Conservation (phyloP, 805 yeast genomes). For the Zygoascus flipseniorum region DNA sequence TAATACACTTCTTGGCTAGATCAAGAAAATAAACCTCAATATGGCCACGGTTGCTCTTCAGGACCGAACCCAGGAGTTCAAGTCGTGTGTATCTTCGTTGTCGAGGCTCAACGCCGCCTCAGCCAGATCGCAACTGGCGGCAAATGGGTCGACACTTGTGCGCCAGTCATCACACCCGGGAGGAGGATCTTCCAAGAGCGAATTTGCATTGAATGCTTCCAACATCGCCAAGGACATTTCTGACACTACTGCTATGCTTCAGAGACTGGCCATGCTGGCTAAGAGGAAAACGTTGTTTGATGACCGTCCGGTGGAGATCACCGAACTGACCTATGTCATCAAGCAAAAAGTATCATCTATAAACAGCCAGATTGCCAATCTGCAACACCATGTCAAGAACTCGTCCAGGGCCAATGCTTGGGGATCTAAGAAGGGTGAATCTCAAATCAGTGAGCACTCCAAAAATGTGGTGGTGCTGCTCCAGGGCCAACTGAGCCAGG, state of each 20-base stretch:
- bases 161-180: neutral
- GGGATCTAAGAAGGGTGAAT: slow-evolving; percentile 36
- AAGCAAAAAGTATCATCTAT: slow-evolving; percentile 78
- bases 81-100: slow-evolving; percentile 77
- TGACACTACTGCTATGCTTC: slow-evolving; percentile 70
- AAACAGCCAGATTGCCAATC: slow-evolving; percentile 57
- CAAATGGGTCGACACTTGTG: neutral
- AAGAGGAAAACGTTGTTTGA: slow-evolving; percentile 86
- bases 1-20: neutral
- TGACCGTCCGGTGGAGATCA: slow-evolving; percentile 89
- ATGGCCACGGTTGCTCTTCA: slow-evolving; percentile 34
- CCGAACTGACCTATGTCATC: slow-evolving; percentile 77
- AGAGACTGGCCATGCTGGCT: slow-evolving; percentile 76
- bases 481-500: slow-evolving; percentile 84
- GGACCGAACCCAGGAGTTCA: slow-evolving; percentile 88
- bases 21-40: neutral
- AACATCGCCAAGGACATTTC: slow-evolving; percentile 83
- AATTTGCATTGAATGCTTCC: slow-evolving; percentile 65
- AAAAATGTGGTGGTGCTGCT: slow-evolving; percentile 80
- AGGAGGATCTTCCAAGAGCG: slow-evolving; percentile 33
- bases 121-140: slow-evolving; percentile 16
- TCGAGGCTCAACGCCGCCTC: slow-evolving; percentile 44
- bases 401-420: slow-evolving; percentile 27
- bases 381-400: slow-evolving; percentile 46
- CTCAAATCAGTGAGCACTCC: slow-evolving; percentile 66